These are phyloP conservation scores for Buxus sempervirens DNA, from an alignment of 164 flowering plant species.

Conservation along the genomic window DNA sequence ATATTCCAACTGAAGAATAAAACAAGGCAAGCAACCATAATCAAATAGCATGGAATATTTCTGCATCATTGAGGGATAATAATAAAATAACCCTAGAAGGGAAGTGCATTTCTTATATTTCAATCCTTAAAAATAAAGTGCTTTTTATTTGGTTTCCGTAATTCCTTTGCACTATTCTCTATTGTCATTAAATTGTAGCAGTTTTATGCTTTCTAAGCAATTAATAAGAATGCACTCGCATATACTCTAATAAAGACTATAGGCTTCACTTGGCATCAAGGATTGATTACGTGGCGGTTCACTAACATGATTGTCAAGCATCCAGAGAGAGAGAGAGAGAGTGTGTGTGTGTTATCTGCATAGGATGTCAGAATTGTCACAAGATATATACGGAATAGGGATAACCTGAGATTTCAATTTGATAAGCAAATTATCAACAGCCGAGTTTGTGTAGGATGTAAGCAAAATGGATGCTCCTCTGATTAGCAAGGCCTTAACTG, in stretches of 20 bases:
- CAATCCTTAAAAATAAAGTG: not conserved
- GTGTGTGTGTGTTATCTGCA: too few relatives aligned
- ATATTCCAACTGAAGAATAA: too few relatives aligned
- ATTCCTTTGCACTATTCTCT: too few relatives aligned
- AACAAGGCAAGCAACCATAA: not conserved
- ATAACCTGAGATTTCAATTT: slow-evolving; percentile 93
- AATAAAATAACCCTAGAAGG: not conserved
- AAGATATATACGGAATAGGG: slow-evolving; percentile 7
- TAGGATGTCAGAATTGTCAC: not conserved
- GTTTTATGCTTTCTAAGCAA: too few relatives aligned
- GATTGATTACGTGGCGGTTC: not conserved
- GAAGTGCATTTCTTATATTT: not conserved
- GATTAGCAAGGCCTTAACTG: slow-evolving; percentile 92
- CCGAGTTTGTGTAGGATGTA: slow-evolving; percentile 96
- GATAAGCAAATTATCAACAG: slow-evolving; percentile 93
- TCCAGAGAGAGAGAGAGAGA: not conserved
- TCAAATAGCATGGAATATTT: not conserved
- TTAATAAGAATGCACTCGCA: too few relatives aligned
- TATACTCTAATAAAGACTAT: not conserved
- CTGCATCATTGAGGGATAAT: not conserved
- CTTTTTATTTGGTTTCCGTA: too few relatives aligned
- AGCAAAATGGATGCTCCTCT: slow-evolving; percentile 95
- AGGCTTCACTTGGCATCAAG: not conserved
- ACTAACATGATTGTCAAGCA: not conserved
- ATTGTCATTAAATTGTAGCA: too few relatives aligned